Evolutionary conservation across 129 eudicot species (phyloP).

Genomic region (Helianthus tuberosus): DNA sequence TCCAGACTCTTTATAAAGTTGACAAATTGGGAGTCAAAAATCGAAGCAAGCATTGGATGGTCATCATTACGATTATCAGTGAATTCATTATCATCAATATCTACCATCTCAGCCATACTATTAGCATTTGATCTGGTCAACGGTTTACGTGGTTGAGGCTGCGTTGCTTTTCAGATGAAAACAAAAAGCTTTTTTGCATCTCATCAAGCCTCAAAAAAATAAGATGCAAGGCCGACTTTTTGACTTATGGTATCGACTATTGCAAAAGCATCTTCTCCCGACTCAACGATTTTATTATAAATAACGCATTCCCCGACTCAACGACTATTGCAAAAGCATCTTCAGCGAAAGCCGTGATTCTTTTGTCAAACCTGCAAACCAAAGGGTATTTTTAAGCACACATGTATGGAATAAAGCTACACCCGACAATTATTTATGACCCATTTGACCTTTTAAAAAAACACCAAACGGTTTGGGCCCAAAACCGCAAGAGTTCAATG

Average conservation of each 20-base stretch:
- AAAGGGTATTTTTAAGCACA: too few relatives aligned
- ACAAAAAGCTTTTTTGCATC: constrained; percentile 72
- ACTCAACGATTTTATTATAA: constrained; percentile 51
- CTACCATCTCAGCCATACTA: constrained; percentile 86
- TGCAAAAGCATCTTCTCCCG: constrained; percentile 71
- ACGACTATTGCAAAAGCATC: too few relatives aligned
- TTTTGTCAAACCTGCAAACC: too few relatives aligned
- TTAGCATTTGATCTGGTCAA: constrained; percentile 82
- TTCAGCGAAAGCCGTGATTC: too few relatives aligned
- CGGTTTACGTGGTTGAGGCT: constrained; percentile 53
- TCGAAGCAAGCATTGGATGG: constrained; percentile 71
- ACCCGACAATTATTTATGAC: too few relatives aligned
- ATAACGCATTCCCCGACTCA: constrained; percentile 67
- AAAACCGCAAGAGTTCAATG: too few relatives aligned
- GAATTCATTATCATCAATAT: constrained; percentile 55
- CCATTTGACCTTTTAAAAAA: too few relatives aligned
- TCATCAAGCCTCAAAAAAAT: constrained; percentile 81
- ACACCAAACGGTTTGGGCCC: too few relatives aligned
- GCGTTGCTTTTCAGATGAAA: constrained; percentile 63
- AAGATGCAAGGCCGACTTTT: constrained; percentile 78
- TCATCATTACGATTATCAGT: constrained; percentile 57
- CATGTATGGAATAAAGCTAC: too few relatives aligned
- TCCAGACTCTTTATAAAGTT: constrained; percentile 59
- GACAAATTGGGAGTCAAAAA: constrained; percentile 69
- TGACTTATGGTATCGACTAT: constrained; percentile 85